phyloP scores from a whole-genome alignment of 306 rosid genomes.

The Luffa aegyptiaca region DNA sequence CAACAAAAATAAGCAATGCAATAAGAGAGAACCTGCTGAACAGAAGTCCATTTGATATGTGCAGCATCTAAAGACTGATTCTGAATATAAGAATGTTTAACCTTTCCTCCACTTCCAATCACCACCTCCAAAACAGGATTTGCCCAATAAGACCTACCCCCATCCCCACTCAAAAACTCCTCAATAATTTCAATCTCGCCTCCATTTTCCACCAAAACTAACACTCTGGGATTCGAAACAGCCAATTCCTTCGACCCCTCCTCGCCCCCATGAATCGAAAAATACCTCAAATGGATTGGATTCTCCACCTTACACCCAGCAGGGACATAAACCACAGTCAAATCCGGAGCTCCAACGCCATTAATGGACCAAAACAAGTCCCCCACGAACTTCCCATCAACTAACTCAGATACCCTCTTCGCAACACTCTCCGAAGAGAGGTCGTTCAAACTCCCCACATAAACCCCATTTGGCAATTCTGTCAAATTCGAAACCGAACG shows the following conservation, averaged over 20 bases:
- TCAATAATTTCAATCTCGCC: conserved; percentile 62
- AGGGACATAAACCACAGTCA: conserved; percentile 70
- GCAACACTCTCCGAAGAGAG: conserved; percentile 21
- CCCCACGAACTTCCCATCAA: conserved; percentile 18
- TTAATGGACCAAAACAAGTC: conserved; percentile 94
- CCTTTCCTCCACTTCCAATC: conserved; percentile 61
- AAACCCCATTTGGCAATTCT: conserved; percentile 43
- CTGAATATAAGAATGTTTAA: conserved; percentile 84
- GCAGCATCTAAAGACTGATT: conserved; percentile 66
- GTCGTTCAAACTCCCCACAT: conserved; percentile 45
- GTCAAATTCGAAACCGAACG: conserved; percentile 19
- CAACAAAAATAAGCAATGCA: not conserved
- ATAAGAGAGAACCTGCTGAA: conserved; percentile 49
- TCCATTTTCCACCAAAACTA: conserved; percentile 73
- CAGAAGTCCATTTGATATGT: conserved; percentile 85
- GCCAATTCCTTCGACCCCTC: conserved; percentile 33
- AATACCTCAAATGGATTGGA: conserved; percentile 53
- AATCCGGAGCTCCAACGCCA: conserved; percentile 81
- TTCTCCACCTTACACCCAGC: conserved; percentile 44
- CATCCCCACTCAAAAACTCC: conserved; percentile 43
- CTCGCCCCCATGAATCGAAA: conserved; percentile 27
- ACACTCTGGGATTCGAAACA: conserved; percentile 75
- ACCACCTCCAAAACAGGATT: conserved; percentile 68
- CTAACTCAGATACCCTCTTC: conserved; percentile 35
- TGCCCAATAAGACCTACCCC: conserved; percentile 46